Percentiles rank a stretch among this genome's conserved stretches.
phyloP scores from a whole-genome alignment of 2,329 filamentous ascomycete genomes.

The Rosellinia necatrix region DNA sequence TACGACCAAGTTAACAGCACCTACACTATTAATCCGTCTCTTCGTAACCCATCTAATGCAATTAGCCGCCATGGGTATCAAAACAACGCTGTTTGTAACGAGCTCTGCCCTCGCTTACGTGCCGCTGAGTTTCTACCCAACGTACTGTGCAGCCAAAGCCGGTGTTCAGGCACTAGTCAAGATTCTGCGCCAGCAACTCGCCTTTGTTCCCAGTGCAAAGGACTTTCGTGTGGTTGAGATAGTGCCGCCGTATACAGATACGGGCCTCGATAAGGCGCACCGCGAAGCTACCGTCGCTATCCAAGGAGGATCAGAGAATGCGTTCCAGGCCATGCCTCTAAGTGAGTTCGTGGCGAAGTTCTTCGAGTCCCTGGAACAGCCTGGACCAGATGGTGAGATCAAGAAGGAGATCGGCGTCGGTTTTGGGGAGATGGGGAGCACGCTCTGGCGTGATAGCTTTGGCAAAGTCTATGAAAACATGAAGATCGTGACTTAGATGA shows the following conservation, averaged over 20 bases:
- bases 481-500: no score
- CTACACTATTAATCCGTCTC: background rate
- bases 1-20: constrained; percentile 1
- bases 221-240: constrained; percentile 44
- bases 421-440: constrained; percentile 28
- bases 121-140: constrained; percentile 37
- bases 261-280: constrained; percentile 39
- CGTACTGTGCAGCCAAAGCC: constrained; percentile 43
- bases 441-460: background rate
- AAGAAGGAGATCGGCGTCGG: constrained; percentile 40
- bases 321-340: constrained; percentile 38
- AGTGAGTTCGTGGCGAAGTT: constrained; percentile 41
- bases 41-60: background rate
- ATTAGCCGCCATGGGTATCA: background rate
- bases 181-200: constrained; percentile 36
- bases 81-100: constrained; percentile 37
- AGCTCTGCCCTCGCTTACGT: constrained; percentile 39
- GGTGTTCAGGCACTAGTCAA: constrained; percentile 40
- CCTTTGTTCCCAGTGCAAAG: constrained; percentile 13
- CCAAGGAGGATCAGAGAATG: constrained; percentile 33
- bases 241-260: constrained; percentile 45
- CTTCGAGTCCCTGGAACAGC: constrained; percentile 35
- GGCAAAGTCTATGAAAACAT: background rate
- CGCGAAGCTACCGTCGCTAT: constrained; percentile 28
- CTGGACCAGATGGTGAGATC: constrained; percentile 15